Base-by-base conservation (phyloP, 805 yeast genomes). In the Saccharomycopsis sp. region DNA sequence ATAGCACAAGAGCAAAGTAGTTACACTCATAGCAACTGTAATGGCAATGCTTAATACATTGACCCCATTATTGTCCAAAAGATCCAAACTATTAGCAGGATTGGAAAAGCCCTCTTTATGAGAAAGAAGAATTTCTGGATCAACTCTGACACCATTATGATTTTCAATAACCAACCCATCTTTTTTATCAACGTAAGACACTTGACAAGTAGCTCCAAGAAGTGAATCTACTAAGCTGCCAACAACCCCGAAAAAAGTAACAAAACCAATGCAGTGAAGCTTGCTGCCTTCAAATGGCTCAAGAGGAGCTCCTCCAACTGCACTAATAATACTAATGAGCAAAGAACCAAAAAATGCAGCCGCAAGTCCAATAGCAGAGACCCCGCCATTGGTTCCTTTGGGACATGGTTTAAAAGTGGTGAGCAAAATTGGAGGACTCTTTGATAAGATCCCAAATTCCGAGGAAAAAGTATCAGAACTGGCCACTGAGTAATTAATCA, bases 381-480 rank as follows among this genome's bases (percentile, higher is more conserved):
- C 60, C 14, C 70, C 72, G 4, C 72, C 72, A 50, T 67, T 67
- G 9, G 71, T 67, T 9, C 72, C 72, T 17, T 60, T 62, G 2
- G 72, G 70, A 36, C 69, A 67, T 10, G 54, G 52, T 30, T 54
- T 46, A 27, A 66, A 52, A 4, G 65, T 60, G 5, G 69, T 64
- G 40, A 67, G 63, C 25, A 67, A 52, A 18, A 62, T 47, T 3
- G 72, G 70, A 2, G 48, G 40, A 14, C 56, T 37, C 21, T 46
- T 51, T 1, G 71, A 62, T 15, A 67, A 49, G 8, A 67, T 65
- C 2, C 72, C 72, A 15, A 67, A 50, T 40, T 67, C 72, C 1
- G 69, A 63, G 3, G 72, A 67, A 66, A 67, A 66, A 0, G 72
- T 65, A 43, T 67, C 72, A 4, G 71, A 63, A 4, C 61, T 62